Evolutionary conservation across 225 moss, liverwort and hornwort genomes (phyloP), one percentile per base, ranked within the genome.

Genomic region (Asterella californica): DNA sequence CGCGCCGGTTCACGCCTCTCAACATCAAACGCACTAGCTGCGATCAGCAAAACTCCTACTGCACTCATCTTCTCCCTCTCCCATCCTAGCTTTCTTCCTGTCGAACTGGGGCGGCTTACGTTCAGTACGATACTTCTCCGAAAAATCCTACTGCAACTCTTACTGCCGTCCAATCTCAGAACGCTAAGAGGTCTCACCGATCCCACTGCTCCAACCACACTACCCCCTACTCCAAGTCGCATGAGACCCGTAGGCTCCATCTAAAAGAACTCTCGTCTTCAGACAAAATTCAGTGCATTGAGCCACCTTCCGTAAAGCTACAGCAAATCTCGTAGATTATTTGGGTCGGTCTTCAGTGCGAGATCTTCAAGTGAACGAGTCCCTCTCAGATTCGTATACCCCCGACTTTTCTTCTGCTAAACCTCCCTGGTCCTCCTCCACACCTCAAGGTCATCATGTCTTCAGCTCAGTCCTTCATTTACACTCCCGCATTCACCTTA

Each of bases 11-110:
- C 83, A 17, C 81, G 53, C 67, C 54, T 79, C 15, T 70, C 69
- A 15, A 54, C 78, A 38, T 79, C 83, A 24, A 83, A 86, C 54
- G 77, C 80, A 54, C 78, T 75, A 38, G 81, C 78, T 11, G 83
- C 83, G 54, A 83, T 79, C 14, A 75, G 27, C 37, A 83, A 70
- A 38, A 74, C 76, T 82, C 81, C 81, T 15, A 46, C 57, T n/a
- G 50, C 50, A 25, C 55, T 55, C 54, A 75, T 67, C 59, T 57
- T 71, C 36, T 81, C 80, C n/a, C 30, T 60, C 34, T 69, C 76
- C 81, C 86, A 80, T 79, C 79, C 76, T 15, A 65, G 14, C 8
- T 47, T 73, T 3, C 74, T 69, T 55, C 67, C 14, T 1, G 36
- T 22, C 21, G 42, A 6, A 46, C n/a, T 61, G 1, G 45, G 42